Conservation (phyloP, 2,329 filamentous ascomycete species). For the Arachnomyces sp. region DNA sequence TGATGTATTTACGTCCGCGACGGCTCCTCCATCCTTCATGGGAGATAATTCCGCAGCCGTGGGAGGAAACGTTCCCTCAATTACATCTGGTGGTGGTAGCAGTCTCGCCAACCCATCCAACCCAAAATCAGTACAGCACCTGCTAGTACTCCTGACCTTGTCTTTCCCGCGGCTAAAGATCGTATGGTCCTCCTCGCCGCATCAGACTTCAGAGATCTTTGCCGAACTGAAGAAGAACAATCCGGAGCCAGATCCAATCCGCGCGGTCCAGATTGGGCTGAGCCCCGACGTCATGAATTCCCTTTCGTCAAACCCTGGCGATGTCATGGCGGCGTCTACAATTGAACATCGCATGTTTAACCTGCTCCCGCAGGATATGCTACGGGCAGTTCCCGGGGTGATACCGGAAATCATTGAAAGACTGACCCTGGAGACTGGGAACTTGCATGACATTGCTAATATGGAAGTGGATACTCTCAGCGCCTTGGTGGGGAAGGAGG, state of each 20-base stretch:
- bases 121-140: conserved; percentile 75
- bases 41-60: conserved; percentile 40
- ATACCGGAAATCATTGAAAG: conserved; percentile 69
- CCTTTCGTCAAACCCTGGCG: conserved; percentile 26
- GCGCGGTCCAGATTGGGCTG: conserved; percentile 75
- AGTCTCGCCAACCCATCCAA: conserved; percentile 55
- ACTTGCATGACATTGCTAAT: conserved; percentile 75
- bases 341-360: conserved; percentile 63
- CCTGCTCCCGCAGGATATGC: conserved; percentile 81
- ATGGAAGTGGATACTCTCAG: conserved; percentile 68
- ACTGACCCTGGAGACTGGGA: conserved; percentile 65
- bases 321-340: conserved; percentile 48
- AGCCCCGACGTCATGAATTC: conserved; percentile 43
- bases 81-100: conserved; percentile 50
- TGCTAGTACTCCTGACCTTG: conserved; percentile 84
- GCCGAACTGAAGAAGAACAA: conserved; percentile 85
- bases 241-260: conserved; percentile 81
- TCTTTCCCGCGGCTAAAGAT: conserved; percentile 85
- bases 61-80: conserved; percentile 24
- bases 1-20: conserved; percentile 51
- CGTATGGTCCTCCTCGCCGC: conserved; percentile 88
- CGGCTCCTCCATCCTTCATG: conserved; percentile 35
- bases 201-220: conserved; percentile 96
- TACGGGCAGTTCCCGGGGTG: conserved; percentile 75
- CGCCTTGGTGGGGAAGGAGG: conserved; percentile 67